Evolutionary conservation across 2,329 filamentous ascomycete genomes (phyloP).

Genomic region (Magnaporthales sp.): DNA sequence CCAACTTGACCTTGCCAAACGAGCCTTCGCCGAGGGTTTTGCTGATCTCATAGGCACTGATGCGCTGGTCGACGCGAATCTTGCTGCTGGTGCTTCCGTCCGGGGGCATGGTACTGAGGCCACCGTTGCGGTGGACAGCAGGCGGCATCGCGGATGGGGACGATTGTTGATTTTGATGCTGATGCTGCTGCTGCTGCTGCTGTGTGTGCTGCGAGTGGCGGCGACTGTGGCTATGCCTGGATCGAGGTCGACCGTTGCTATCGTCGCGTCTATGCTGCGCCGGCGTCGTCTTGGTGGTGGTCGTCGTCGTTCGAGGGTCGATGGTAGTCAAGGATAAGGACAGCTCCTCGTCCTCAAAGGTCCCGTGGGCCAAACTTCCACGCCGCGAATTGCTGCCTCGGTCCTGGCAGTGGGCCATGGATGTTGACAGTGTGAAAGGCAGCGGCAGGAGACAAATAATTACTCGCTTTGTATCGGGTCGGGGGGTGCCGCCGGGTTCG

Average conservation of each 20-base stretch:
- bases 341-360: slow-evolving; percentile 4
- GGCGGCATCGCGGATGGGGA: neutral
- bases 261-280: neutral
- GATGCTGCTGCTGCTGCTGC: neutral
- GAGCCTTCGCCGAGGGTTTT: slow-evolving; percentile 91
- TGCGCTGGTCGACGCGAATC: slow-evolving; percentile 55
- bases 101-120: neutral
- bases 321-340: neutral
- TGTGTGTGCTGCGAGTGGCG: neutral
- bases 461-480: neutral
- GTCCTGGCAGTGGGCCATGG: slow-evolving; percentile 5
- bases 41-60: slow-evolving; percentile 86
- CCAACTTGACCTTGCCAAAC: slow-evolving; percentile 97
- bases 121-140: neutral
- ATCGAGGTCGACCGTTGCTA: neutral
- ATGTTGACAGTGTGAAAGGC: slow-evolving; percentile 1
- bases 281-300: neutral
- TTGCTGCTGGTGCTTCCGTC: slow-evolving; percentile 4
- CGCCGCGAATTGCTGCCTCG: neutral
- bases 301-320: neutral
- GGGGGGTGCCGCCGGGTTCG: neutral
- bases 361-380: neutral
- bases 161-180: neutral
- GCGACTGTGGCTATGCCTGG: neutral
- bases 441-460: neutral